phyloP scores from a whole-genome alignment of 2,329 filamentous ascomycete genomes.

The Chrysosporium keratinophilum region DNA sequence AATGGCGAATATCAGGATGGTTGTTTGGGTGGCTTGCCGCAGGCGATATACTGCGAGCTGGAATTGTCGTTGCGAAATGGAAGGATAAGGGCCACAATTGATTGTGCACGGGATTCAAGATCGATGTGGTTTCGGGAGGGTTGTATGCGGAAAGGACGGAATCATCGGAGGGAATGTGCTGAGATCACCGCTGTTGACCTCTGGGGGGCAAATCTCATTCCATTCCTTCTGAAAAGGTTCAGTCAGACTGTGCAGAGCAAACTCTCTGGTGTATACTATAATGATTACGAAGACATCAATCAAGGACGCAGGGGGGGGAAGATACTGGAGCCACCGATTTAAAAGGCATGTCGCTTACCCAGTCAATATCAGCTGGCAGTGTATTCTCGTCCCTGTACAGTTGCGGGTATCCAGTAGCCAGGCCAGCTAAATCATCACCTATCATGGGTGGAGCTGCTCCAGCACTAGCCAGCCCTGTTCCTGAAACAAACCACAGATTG shows the following conservation, averaged over 20 bases:
- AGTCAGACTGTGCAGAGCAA: not conserved
- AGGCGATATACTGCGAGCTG: constrained; percentile 15
- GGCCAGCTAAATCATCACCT: not conserved
- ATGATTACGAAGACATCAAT: not conserved
- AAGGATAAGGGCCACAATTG: not conserved
- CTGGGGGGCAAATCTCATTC: constrained; percentile 29
- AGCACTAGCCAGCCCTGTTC: constrained; percentile 10
- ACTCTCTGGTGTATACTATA: not conserved
- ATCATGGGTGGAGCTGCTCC: constrained; percentile 15
- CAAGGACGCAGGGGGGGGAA: not conserved
- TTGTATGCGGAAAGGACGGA: not conserved
- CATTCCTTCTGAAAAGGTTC: constrained; percentile 24
- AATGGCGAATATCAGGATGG: constrained; percentile 17
- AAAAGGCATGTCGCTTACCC: constrained; percentile 42
- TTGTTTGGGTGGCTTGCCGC: constrained; percentile 15
- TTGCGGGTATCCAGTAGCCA: not conserved
- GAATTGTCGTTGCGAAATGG: constrained; percentile 15
- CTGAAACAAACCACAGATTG: constrained; percentile 17
- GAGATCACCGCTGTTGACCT: constrained; percentile 42
- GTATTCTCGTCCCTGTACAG: constrained; percentile 18
- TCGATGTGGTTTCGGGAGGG: not conserved
- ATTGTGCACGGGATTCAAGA: not conserved
- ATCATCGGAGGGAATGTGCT: constrained; percentile 33
- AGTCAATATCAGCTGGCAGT: constrained; percentile 50
- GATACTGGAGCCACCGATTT: not conserved